phyloP scores from a whole-genome alignment of 305 asterid genomes.

The Solanum hybrid region DNA sequence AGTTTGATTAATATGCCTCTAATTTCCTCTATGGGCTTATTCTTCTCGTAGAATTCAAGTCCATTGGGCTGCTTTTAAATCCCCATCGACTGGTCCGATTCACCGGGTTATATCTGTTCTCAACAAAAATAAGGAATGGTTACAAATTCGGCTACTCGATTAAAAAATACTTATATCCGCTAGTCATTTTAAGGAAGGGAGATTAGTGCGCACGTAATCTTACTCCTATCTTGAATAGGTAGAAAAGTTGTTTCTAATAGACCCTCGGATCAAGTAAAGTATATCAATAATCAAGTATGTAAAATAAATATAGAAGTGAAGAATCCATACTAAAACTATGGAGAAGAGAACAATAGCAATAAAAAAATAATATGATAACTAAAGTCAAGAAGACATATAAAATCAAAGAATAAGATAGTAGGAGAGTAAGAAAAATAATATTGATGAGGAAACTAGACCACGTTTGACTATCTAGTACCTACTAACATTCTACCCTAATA shows the following conservation, averaged over 20 bases:
- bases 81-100: background rate
- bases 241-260: too few relatives aligned
- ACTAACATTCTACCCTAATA: background rate
- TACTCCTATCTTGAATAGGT: too few relatives aligned
- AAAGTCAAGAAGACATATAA: background rate
- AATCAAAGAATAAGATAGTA: background rate
- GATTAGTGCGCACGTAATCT: background rate
- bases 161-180: background rate
- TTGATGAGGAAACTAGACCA: background rate
- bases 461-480: background rate
- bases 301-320: background rate
- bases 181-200: background rate
- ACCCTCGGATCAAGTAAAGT: too few relatives aligned
- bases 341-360: background rate
- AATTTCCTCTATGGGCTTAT: background rate
- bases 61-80: background rate
- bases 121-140: background rate
- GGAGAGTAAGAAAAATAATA: background rate
- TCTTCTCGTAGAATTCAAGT: background rate
- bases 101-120: background rate
- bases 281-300: background rate
- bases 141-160: background rate
- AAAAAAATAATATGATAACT: background rate
- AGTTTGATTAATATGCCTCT: background rate
- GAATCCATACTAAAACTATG: background rate